Percentiles rank a stretch among this genome's conserved stretches.
These are phyloP conservation scores for Teunomyces funiuensis DNA, from an alignment of 805 yeast species.

Conservation along the genomic window DNA sequence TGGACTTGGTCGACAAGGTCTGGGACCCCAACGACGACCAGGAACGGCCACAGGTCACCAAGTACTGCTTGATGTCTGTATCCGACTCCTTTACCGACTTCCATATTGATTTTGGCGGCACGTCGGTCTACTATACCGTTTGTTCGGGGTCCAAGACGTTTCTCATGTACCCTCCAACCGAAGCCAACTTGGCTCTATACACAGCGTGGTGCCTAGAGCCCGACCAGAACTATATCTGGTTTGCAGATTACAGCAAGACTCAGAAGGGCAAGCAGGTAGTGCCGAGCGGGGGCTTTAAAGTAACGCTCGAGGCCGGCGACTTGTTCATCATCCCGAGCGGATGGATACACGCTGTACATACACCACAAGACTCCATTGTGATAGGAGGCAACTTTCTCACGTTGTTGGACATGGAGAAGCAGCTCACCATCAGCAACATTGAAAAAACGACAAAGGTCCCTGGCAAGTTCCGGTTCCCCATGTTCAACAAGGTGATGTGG, in stretches of 20 bases:
- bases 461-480: slow-evolving; percentile 73
- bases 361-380: slow-evolving; percentile 77
- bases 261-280: slow-evolving; percentile 27
- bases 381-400: slow-evolving; percentile 89
- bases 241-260: slow-evolving; percentile 49
- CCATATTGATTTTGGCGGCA: slow-evolving; percentile 90
- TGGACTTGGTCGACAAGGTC: slow-evolving; percentile 68
- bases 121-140: slow-evolving; percentile 86
- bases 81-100: slow-evolving; percentile 80
- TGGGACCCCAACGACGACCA: slow-evolving; percentile 46
- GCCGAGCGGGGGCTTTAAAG: slow-evolving; percentile 49
- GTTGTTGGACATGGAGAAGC: slow-evolving; percentile 58
- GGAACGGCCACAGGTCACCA: slow-evolving; percentile 59
- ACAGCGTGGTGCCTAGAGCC: slow-evolving; percentile 70
- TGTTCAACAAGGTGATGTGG: slow-evolving; percentile 71
- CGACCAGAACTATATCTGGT: slow-evolving; percentile 63
- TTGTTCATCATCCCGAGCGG: slow-evolving; percentile 84
- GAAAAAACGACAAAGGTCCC: slow-evolving; percentile 75
- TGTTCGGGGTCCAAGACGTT: slow-evolving; percentile 74
- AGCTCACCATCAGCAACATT: slow-evolving; percentile 57
- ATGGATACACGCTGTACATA: slow-evolving; percentile 89
- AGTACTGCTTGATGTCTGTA: slow-evolving; percentile 85
- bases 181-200: slow-evolving; percentile 58
- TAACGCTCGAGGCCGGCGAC: slow-evolving; percentile 62
- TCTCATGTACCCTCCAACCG: slow-evolving; percentile 76